A percentile compares a stretch with the other conserved stretches of the same genome.
Conservation (phyloP, 345 rosid species). For the Dipteronia sinensis region DNA sequence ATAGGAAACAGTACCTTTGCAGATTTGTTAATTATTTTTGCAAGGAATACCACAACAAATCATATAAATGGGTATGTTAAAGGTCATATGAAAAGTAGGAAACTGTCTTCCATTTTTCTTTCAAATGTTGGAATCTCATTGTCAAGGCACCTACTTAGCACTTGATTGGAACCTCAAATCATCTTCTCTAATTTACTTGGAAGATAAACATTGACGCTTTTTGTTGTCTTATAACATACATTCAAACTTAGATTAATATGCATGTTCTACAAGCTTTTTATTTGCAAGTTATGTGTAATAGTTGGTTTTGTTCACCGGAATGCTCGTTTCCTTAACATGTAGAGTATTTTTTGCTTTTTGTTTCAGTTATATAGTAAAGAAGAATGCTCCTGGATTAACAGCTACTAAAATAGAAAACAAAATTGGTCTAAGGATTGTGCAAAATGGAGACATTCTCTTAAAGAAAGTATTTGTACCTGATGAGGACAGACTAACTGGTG, state of each 20-base stretch:
- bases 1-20: constrained; percentile 98
- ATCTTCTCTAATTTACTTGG: neutral
- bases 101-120: neutral
- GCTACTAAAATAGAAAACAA: constrained; percentile 87
- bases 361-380: constrained; percentile 81
- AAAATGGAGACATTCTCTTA: constrained; percentile 90
- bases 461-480: constrained; percentile 83
- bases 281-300: neutral
- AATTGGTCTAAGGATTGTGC: constrained; percentile 93
- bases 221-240: too few relatives aligned
- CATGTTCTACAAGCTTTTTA: neutral
- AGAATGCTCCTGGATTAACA: constrained; percentile 87
- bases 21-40: constrained; percentile 81
- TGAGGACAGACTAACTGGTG: constrained; percentile 84
- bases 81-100: neutral
- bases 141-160: neutral
- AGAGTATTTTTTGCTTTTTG: constrained; percentile 19
- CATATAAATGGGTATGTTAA: constrained; percentile 83
- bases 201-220: too few relatives aligned
- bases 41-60: constrained; percentile 73
- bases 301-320: neutral
- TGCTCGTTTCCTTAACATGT: neutral
- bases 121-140: neutral
- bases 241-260: too few relatives aligned
- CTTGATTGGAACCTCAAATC: neutral